phyloP scores from a whole-genome alignment of 2,329 filamentous ascomycete genomes.

The Lecanicillium sp. region DNA sequence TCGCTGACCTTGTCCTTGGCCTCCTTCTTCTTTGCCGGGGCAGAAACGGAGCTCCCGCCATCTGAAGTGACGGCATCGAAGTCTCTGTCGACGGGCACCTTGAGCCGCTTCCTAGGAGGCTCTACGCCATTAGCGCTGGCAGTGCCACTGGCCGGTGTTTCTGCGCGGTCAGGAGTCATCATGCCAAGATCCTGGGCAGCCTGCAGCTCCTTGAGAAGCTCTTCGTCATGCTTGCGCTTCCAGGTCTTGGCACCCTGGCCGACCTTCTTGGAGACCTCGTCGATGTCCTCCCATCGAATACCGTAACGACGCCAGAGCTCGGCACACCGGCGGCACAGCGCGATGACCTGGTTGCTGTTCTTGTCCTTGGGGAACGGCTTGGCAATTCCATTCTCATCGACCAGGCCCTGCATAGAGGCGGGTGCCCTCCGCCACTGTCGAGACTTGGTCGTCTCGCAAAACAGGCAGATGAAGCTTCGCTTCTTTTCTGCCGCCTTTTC shows the following conservation, averaged over 20 bases:
- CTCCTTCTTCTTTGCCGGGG: constrained; percentile 48
- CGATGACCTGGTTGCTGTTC: constrained; percentile 65
- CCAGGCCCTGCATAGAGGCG: constrained; percentile 63
- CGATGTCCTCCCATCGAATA: constrained; percentile 90
- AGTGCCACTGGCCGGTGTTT: constrained; percentile 29
- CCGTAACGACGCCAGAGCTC: constrained; percentile 94
- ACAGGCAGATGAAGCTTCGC: constrained; percentile 86
- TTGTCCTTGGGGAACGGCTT: constrained; percentile 67
- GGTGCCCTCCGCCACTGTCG: constrained; percentile 91
- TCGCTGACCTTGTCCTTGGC: constrained; percentile 44
- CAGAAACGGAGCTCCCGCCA: constrained; percentile 28
- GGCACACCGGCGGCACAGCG: constrained; percentile 84
- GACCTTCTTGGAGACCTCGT: constrained; percentile 86
- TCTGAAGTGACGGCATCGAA: constrained; percentile 42
- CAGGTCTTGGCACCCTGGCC: constrained; percentile 71
- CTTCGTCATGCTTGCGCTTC: constrained; percentile 88
- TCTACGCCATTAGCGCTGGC: constrained; percentile 33
- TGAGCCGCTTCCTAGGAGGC: constrained; percentile 61
- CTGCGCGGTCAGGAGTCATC: constrained; percentile 38
- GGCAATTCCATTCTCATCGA: constrained; percentile 53
- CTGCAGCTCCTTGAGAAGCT: constrained; percentile 69
- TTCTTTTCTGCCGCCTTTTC: constrained; percentile 77
- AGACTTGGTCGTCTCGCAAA: constrained; percentile 73
- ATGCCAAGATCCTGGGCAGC: constrained; percentile 55
- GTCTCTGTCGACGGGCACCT: constrained; percentile 48